Conservation (phyloP, 2,329 filamentous ascomycete species). For the Tricladium varicosporioides region DNA sequence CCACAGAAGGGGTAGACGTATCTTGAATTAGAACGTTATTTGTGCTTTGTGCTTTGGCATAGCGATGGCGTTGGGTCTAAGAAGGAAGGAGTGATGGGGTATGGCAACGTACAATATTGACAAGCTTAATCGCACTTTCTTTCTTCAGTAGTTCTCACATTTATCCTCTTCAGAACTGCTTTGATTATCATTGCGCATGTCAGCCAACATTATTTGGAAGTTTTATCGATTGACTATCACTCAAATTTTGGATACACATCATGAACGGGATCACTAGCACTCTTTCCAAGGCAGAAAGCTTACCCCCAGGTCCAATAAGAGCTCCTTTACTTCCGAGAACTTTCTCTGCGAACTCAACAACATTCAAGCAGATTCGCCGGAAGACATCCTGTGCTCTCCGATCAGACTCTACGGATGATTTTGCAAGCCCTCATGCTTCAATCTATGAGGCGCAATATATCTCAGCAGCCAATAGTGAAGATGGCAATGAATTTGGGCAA, state of each 20-base stretch:
- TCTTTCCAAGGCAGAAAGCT: conserved; percentile 6
- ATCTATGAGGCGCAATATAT: conserved; percentile 39
- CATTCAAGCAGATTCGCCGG: conserved; percentile 30
- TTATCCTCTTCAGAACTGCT: not conserved
- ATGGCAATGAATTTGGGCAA: conserved; percentile 20
- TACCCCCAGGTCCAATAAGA: conserved; percentile 12
- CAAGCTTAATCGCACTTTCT: not conserved
- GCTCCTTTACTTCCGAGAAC: conserved; percentile 16
- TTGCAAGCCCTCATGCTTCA: conserved; percentile 37
- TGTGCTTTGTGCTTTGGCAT: conserved; percentile 16
- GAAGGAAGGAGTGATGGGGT: conserved; percentile 16
- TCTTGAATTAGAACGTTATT: conserved; percentile 12
- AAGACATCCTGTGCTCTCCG: conserved; percentile 31
- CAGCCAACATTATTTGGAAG: conserved; percentile 7
- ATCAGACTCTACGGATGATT: conserved; percentile 38
- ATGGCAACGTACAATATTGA: not conserved
- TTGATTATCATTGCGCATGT: conserved; percentile 8
- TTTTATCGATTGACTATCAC: not conserved
- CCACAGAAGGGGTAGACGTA: conserved; percentile 49
- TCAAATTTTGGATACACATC: conserved; percentile 18
- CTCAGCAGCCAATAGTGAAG: conserved; percentile 34
- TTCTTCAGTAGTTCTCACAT: not conserved
- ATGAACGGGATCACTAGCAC: conserved; percentile 21
- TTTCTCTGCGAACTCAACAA: conserved; percentile 13
- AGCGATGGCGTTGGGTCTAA: conserved; percentile 28